Base-by-base conservation (phyloP, 352 stramenopile species). In the Hyaloperonospora arabidopsidis region DNA sequence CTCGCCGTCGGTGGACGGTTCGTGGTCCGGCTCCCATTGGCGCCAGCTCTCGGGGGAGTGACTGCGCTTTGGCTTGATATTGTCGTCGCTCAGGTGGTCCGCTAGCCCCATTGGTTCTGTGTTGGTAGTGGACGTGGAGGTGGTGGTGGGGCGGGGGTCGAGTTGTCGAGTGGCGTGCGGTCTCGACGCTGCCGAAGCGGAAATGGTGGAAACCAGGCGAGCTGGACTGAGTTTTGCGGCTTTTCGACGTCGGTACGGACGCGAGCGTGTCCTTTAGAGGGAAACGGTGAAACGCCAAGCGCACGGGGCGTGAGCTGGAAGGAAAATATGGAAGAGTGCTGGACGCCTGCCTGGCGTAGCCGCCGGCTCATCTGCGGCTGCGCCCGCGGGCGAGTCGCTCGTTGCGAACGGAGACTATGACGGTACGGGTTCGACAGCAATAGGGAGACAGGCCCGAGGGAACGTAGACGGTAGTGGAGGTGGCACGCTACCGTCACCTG, bases 1-100 rank as follows among this genome's bases (percentile, higher is more conserved):
- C 28, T 59, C 57, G 45, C 23, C 63, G 35, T 68, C 59, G 22
- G 45, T 50, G 15, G 59, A 38, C 0, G 60, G 64, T 45, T 68
- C 64, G 18, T 61, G 64, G 49, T 72, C 64, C 12, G 64, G 64
- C 17, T 72, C 64, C 64, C 64, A 72, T 23, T 63, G 48, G 14
- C 43, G 51, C 51, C 46, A 61, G 40, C 25, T 41, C 15, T 49
- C 38, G 2, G 29, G 47, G 45, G 55, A 41, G 8, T 44, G 54
- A 4, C 8, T 32, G 25, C 8, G 25, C 25, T 32, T 32, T 21
- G 65, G 61, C 40, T 63, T 56, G 55, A 45, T 68, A 11, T 66
- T 45, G 52, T 68, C 66, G 35, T 72, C 64, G 32, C 52, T 68
- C 64, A 68, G 66, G 48, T 63, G 45, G 50, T 65, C 64, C 7